These are phyloP conservation scores for Zasmidium citrigriseum DNA, from an alignment of 2,329 filamentous ascomycete species.

Conservation along the genomic window DNA sequence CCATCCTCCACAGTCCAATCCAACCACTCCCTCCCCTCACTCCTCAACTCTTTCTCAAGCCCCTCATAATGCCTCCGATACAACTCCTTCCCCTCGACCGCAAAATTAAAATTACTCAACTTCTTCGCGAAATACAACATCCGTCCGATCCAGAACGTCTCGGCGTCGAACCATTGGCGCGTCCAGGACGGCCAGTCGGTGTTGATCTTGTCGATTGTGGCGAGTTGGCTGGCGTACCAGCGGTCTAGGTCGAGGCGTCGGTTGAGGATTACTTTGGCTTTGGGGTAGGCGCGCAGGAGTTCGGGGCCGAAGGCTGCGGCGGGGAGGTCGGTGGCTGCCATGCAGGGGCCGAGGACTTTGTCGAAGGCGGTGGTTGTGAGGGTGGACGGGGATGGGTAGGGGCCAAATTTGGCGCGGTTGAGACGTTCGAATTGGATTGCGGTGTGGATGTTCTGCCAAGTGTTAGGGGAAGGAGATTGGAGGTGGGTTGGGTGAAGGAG, in stretches of 20 bases:
- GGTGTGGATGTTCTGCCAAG: not conserved
- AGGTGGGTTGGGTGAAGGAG: not conserved
- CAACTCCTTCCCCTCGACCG: not conserved
- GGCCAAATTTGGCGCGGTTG: not conserved
- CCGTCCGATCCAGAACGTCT: not conserved
- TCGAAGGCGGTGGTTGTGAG: not conserved
- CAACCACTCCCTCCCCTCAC: not conserved
- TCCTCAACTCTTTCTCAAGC: not conserved
- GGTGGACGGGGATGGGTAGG: not conserved
- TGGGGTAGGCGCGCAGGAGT: constrained; percentile 36
- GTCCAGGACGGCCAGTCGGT: not conserved
- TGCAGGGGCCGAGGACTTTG: not conserved
- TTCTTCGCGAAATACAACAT: not conserved
- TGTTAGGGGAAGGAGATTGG: not conserved
- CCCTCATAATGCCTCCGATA: not conserved
- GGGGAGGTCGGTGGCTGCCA: not conserved
- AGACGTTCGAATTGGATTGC: not conserved
- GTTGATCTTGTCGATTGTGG: not conserved
- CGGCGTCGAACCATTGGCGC: not conserved
- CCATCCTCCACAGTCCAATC: constrained; percentile 2
- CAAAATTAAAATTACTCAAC: not conserved
- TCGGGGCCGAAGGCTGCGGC: constrained; percentile 34
- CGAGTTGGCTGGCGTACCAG: not conserved
- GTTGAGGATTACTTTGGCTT: constrained; percentile 39
- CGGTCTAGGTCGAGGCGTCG: not conserved